Evolutionary conservation across 768 basidiomycete species (phyloP), one percentile per base, ranked within the genome.

Genomic region (Serendipita sp.): DNA sequence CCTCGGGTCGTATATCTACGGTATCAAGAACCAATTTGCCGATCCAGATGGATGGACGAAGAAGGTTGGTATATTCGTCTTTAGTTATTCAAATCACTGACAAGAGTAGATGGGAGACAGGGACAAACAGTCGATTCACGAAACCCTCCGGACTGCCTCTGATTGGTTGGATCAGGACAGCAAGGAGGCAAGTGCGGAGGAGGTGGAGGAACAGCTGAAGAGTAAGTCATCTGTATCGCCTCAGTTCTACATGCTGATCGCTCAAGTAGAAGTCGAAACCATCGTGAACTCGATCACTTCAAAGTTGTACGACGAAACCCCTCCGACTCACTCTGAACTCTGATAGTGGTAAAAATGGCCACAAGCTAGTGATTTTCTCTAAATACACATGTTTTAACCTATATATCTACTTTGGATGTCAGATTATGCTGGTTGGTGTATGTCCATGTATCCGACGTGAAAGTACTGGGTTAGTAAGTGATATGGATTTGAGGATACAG

Each of bases 31-130:
- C 30, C 77, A 79, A 69, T 68, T 79, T 58, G 72, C 68, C 64
- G 79, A 80, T 72, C 63, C 71, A 23, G 77, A 78, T 67, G 78
- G 78, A 44, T 73, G 78, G 67, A 76, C 77, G 38, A 76, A 73
- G 68, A 80, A 80, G 68, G 44, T 72, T 18, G 38, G 64, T 47
- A 28, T n/a, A 30, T 38, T 32, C 3, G 30, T 16, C 34, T 7
- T 10, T 15, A 28, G 28, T 36, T 4, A 3, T 16, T 38, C 35
- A 45, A 48, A 15, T n/a, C 30, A 3, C 45, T 10, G 38, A 41
- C 7, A 18, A 36, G 11, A 38, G 51, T 30, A 60, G 56, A 60
- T 60, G 56, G 56, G 38, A 18, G 54, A 35, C 23, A 44, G n/a
- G 36, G 52, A 71, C 65, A 71, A 72, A 68, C 68, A 70, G 69